A percentile compares a stretch with the other conserved stretches of the same genome.
phyloP scores from a whole-genome alignment of 768 basidiomycete genomes.

The Lactifluus subvellereus region DNA sequence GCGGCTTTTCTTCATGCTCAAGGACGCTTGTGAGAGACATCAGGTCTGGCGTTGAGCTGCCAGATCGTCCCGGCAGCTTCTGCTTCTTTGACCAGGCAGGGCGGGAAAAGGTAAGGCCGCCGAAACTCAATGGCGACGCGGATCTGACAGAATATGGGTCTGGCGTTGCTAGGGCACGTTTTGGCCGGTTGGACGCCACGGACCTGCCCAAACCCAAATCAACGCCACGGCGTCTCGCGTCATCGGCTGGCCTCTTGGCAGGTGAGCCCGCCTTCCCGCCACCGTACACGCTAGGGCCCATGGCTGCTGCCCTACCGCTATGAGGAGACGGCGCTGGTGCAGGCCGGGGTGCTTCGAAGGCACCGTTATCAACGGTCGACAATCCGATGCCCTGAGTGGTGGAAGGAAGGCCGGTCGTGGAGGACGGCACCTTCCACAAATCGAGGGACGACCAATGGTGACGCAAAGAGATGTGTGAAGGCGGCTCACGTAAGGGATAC shows the following conservation, averaged over 20 bases:
- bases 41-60: constrained; percentile 6
- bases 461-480: neutral
- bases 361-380: constrained; percentile 11
- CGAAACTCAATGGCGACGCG: constrained; percentile 5
- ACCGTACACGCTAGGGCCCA: neutral
- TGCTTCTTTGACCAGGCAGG: constrained; percentile 7
- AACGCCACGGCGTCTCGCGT: neutral
- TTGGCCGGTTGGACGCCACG: neutral
- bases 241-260: neutral
- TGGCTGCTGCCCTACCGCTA: neutral
- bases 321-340: constrained; percentile 5
- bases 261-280: neutral
- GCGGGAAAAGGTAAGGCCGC: constrained; percentile 10
- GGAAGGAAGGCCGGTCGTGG: neutral
- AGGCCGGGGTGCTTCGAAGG: constrained; percentile 18
- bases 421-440: neutral
- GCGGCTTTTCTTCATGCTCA: constrained; percentile 9
- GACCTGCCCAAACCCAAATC: neutral
- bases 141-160: neutral
- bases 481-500: neutral
- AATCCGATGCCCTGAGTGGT: constrained; percentile 1
- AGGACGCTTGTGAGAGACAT: constrained; percentile 2
- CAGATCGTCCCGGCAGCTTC: constrained; percentile 5
- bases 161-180: neutral
- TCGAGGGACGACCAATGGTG: constrained; percentile 5